These are phyloP conservation scores for Geranomyces variabilis DNA, from an alignment of 192 early-diverging fungal species.

Conservation along the genomic window DNA sequence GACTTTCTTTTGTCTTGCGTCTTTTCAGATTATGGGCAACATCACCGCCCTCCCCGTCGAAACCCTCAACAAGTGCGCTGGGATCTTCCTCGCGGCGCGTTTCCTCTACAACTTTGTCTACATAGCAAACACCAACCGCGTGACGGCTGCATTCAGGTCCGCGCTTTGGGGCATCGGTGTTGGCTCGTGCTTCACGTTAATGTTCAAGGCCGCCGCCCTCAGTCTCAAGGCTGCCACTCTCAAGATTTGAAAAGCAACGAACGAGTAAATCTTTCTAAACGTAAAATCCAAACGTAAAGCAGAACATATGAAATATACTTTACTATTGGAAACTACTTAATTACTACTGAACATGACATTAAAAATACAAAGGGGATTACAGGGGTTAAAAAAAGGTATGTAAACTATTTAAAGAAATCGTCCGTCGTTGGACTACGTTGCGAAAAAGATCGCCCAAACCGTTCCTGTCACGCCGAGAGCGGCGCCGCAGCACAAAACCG, in stretches of 20 bases:
- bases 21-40: conserved; percentile 6
- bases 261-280: no score
- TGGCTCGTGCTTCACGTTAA: background rate
- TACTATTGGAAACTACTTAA: no score
- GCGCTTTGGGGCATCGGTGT: background rate
- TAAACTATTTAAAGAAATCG: no score
- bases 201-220: background rate
- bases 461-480: conserved; percentile 34
- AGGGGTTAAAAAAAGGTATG: no score
- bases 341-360: no score
- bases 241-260: no score
- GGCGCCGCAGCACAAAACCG: conserved; percentile 31
- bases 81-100: background rate
- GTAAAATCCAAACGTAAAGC: no score
- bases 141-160: background rate
- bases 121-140: conserved; percentile 12
- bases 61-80: background rate
- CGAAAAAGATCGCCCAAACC: conserved; percentile 19
- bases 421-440: no score
- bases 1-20: background rate
- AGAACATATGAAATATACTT: no score
- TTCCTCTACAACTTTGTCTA: conserved; percentile 13
- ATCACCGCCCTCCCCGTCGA: background rate
- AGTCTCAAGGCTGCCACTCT: background rate
- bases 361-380: no score